Evolutionary conservation across 139 green algal genomes (phyloP).

Genomic region (Coelastrella sp.): DNA sequence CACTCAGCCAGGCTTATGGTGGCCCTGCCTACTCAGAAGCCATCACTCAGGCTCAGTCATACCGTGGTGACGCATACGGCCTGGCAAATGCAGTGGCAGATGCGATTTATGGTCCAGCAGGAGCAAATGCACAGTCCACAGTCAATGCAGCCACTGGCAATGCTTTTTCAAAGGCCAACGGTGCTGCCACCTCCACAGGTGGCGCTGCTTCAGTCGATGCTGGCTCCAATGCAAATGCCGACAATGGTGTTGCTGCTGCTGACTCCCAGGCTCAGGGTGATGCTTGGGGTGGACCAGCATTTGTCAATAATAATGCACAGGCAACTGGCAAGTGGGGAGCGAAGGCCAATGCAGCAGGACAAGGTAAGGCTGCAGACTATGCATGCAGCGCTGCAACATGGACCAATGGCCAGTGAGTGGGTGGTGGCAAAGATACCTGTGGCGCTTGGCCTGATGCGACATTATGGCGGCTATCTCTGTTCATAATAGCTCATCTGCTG

Average conservation of each 20-base stretch:
- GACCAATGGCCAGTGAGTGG: too few relatives aligned
- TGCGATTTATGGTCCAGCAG: constrained; percentile 24
- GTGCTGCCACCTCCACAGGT: neutral
- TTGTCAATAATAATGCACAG: constrained; percentile 14
- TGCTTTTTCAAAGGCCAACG: neutral
- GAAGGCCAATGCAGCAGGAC: constrained; percentile 20
- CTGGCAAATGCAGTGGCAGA: constrained; percentile 30
- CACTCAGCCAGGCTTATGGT: neutral
- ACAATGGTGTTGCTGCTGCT: constrained; percentile 20
- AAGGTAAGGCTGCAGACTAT: neutral
- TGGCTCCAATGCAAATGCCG: neutral
- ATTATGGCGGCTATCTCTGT: neutral
- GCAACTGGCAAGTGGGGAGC: constrained; percentile 18
- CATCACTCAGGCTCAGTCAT: constrained; percentile 16
- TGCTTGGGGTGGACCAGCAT: constrained; percentile 21
- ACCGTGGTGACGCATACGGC: constrained; percentile 14
- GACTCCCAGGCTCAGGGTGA: constrained; percentile 10
- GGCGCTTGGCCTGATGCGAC: too few relatives aligned
- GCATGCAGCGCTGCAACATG: too few relatives aligned
- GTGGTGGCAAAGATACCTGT: too few relatives aligned
- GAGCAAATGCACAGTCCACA: neutral
- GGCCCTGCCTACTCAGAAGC: constrained; percentile 39
- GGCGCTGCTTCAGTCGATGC: neutral
- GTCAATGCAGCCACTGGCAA: neutral
- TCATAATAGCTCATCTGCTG: neutral